These are phyloP conservation scores for Fragaria nilgerrensis DNA, from an alignment of 306 rosid species.

Conservation along the genomic window DNA sequence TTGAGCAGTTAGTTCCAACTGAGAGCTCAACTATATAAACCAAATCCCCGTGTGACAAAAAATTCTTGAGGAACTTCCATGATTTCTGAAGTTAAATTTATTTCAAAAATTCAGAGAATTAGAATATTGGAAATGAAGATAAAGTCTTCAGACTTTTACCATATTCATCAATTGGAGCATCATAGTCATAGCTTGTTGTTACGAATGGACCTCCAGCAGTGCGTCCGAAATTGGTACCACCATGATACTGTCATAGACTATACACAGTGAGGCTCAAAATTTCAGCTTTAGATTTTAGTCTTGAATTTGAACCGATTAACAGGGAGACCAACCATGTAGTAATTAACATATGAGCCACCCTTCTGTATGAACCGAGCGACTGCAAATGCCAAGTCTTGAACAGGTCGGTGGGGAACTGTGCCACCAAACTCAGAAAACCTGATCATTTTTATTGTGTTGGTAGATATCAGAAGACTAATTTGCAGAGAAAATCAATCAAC, in stretches of 20 bases:
- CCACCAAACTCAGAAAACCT: conserved; percentile 97
- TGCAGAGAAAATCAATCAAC: conserved; percentile 13
- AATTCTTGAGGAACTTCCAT: neutral
- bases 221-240: conserved; percentile 98
- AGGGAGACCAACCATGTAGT: conserved; percentile 84
- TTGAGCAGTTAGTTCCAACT: conserved; percentile 19
- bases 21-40: conserved; percentile 7
- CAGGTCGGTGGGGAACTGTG: conserved; percentile 70
- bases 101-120: neutral
- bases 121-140: conserved; percentile 1
- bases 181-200: conserved; percentile 90
- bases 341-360: conserved; percentile 83
- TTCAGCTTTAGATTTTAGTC: neutral
- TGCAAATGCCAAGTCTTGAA: conserved; percentile 86
- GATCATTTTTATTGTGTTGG: conserved; percentile 5
- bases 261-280: conserved; percentile 14
- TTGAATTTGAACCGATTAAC: conserved; percentile 9
- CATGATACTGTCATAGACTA: conserved; percentile 71
- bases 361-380: conserved; percentile 87
- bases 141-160: conserved; percentile 46
- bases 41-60: neutral
- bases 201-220: conserved; percentile 97
- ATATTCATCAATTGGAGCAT: conserved; percentile 95
- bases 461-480: conserved; percentile 17
- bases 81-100: neutral